Evolutionary conservation across 2,329 filamentous ascomycete species (phyloP).

Genomic region (Diplocarpon mali): DNA sequence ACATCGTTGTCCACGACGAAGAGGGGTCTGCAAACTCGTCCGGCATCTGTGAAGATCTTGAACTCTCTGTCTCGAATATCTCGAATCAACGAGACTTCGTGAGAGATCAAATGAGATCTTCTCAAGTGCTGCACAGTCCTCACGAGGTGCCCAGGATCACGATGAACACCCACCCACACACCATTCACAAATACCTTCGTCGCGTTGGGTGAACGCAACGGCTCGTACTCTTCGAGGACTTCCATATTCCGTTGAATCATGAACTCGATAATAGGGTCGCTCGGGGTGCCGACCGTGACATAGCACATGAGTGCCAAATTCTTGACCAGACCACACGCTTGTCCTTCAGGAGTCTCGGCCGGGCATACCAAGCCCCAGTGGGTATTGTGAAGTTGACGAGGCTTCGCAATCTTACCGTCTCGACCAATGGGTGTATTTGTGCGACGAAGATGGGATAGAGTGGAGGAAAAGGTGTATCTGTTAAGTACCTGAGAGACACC

Average conservation of each 20-base stretch:
- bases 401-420: constrained; percentile 97
- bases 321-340: constrained; percentile 96
- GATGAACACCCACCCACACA: constrained; percentile 93
- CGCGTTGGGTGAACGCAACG: constrained; percentile 72
- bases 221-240: constrained; percentile 88
- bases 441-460: constrained; percentile 87
- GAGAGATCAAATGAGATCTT: constrained; percentile 71
- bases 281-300: constrained; percentile 87
- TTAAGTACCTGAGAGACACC: constrained; percentile 98
- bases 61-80: constrained; percentile 97
- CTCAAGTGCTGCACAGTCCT: constrained; percentile 66
- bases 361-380: constrained; percentile 98
- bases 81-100: constrained; percentile 87
- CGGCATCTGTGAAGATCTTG: constrained; percentile 96
- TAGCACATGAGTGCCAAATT: constrained; percentile 98
- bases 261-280: constrained; percentile 84
- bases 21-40: constrained; percentile 84
- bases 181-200: constrained; percentile 98
- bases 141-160: constrained; percentile 78
- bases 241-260: constrained; percentile 97
- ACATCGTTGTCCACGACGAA: constrained; percentile 86
- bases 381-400: constrained; percentile 93
- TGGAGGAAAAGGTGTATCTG: constrained; percentile 94
- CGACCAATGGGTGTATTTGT: constrained; percentile 97
- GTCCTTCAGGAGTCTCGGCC: constrained; percentile 93